These are phyloP conservation scores for Penicillium sp. DNA, from an alignment of 2,329 filamentous ascomycete species.

Conservation along the genomic window DNA sequence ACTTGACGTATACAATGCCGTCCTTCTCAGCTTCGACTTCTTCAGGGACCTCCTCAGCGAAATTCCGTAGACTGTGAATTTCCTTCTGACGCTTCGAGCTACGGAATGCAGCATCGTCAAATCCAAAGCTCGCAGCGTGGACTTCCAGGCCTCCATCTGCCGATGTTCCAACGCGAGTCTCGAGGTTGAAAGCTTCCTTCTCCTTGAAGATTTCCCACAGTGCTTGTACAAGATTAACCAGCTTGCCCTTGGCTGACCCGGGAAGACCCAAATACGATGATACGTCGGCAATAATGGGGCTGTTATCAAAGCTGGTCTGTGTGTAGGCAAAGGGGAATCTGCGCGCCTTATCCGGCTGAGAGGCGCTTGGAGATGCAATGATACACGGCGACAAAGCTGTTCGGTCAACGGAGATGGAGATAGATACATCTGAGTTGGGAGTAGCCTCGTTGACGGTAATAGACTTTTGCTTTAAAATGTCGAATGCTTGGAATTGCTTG, in stretches of 20 bases:
- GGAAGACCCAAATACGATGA: slow-evolving; percentile 55
- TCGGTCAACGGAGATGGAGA: slow-evolving; percentile 67
- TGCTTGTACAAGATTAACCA: slow-evolving; percentile 51
- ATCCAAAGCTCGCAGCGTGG: slow-evolving; percentile 58
- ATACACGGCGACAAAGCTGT: slow-evolving; percentile 62
- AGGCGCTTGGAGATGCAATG: slow-evolving; percentile 55
- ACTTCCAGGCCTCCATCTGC: slow-evolving; percentile 49
- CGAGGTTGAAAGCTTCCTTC: slow-evolving; percentile 64
- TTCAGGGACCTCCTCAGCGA: slow-evolving; percentile 50
- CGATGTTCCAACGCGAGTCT: slow-evolving; percentile 49
- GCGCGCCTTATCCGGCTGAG: slow-evolving; percentile 45
- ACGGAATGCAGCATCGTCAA: slow-evolving; percentile 68
- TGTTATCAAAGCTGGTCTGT: slow-evolving; percentile 43
- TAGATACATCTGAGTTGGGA: slow-evolving; percentile 45
- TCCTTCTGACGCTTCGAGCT: slow-evolving; percentile 61
- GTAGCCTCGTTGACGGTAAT: slow-evolving; percentile 45
- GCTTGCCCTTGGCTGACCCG: slow-evolving; percentile 42
- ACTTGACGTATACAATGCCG: slow-evolving; percentile 77
- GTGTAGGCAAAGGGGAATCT: slow-evolving; percentile 64
- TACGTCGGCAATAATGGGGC: slow-evolving; percentile 43
- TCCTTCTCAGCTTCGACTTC: slow-evolving; percentile 64
- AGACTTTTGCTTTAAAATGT: slow-evolving; percentile 54
- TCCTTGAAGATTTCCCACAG: slow-evolving; percentile 60
- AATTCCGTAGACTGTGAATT: slow-evolving; percentile 58
- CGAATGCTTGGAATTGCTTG: slow-evolving; percentile 52